Percentiles rank a stretch among this genome's conserved stretches.
These are phyloP conservation scores for Eucalyptus curtisii DNA, from an alignment of 345 rosid genomes.

Conservation along the genomic window DNA sequence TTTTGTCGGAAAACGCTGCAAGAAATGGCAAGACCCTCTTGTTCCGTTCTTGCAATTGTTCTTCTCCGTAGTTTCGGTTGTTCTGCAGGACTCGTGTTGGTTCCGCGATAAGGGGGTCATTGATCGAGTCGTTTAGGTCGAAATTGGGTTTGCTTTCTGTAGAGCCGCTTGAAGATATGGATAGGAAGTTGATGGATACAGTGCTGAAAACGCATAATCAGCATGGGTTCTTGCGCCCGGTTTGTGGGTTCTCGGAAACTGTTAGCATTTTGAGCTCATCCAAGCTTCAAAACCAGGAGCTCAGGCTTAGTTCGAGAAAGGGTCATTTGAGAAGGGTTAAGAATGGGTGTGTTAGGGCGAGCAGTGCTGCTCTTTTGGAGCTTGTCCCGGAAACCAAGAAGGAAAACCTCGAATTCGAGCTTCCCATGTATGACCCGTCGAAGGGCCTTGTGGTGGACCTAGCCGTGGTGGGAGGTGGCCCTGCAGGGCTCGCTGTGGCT, in stretches of 20 bases:
- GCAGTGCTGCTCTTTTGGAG: conserved; percentile 61
- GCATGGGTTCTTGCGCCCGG: conserved; percentile 47
- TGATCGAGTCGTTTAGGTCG: neutral
- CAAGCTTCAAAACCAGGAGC: conserved; percentile 16
- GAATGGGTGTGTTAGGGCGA: conserved; percentile 21
- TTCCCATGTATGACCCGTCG: conserved; percentile 64
- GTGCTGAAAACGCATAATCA: conserved; percentile 61
- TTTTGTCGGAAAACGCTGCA: neutral
- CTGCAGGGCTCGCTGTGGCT: conserved; percentile 97
- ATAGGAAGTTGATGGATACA: conserved; percentile 50
- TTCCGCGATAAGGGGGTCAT: neutral
- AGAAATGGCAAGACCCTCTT: neutral
- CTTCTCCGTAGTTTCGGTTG: neutral
- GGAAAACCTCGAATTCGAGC: conserved; percentile 81
- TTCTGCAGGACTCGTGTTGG: neutral
- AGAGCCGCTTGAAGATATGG: neutral
- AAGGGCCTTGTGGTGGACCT: conserved; percentile 57
- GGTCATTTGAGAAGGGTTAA: conserved; percentile 11
- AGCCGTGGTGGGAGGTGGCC: conserved; percentile 97
- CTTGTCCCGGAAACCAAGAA: conserved; percentile 85
- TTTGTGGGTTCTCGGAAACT: conserved; percentile 49
- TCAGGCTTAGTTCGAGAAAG: conserved; percentile 39
- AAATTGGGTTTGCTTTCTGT: neutral
- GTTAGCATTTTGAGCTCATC: conserved; percentile 16
- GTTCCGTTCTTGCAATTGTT: neutral